Evolutionary conservation across 495 filamentous ascomycete species (phyloP), one percentile per base, ranked within the genome.

Genomic region (Aspergillus saccharolyticus): DNA sequence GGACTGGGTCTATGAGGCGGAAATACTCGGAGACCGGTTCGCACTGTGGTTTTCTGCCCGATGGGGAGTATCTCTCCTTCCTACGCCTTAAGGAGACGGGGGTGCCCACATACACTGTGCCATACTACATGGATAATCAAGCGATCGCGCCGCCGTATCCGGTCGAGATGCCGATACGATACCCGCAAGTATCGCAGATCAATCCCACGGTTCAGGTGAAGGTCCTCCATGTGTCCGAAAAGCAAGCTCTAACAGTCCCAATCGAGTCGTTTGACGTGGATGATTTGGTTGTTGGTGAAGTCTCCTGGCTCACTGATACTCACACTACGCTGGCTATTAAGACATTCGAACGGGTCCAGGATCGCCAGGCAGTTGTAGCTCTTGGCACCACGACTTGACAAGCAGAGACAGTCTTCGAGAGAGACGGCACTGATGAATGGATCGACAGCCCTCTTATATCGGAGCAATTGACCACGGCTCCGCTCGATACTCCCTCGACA

Each of bases 1-100:
- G 4, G 62, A 64, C 58, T 64, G 62, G 62, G 55, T 60, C 19
- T 64, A 64, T 39, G 62, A 64, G 44, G 62, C 60, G 24, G 62
- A 64, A 19, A 64, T 64, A 14, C 47, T 64, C 5, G 62, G 62
- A n/a, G 58, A 60, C 25, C 52, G 52, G 3, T 60, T 42, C 22
- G 55, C 62, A 0, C 28, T 60, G 18, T 64, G 57, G 57, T 64
- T 60, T 49, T 64, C 62, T 3, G n/a, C 62, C 62, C 4, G 62
- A 64, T 42, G 52, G 49, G 8, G 58, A 64, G 43, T 57, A 58
- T 30, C 43, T 64, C 7, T 55, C 62, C 15, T 64, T 55, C 33
- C 25, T 64, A 21, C 60, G 52, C 18, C 60, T 64, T 55, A 64
- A 64, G 39, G 62, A 64, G 25, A 60, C 62, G 21, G 62, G 62